phyloP scores from a whole-genome alignment of 2,329 filamentous ascomycete species.

The Curvularia verruculosa region DNA sequence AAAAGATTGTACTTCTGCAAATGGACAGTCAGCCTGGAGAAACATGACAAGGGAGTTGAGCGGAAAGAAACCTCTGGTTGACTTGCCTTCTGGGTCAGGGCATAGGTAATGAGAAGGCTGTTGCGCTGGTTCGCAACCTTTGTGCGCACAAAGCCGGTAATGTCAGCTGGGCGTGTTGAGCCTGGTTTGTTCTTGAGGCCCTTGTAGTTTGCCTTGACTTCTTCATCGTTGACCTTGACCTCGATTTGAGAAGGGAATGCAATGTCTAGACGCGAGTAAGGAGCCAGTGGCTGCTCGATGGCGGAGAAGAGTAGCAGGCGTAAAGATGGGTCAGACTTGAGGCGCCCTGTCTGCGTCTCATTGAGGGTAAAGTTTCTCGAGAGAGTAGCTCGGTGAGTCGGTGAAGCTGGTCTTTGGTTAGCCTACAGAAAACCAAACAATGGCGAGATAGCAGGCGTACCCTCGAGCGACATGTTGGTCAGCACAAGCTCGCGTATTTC shows the following conservation, averaged over 20 bases:
- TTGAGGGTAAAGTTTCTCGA: conserved; percentile 65
- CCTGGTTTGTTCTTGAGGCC: conserved; percentile 96
- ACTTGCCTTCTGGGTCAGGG: conserved; percentile 82
- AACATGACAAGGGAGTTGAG: conserved; percentile 3
- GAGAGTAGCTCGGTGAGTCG: conserved; percentile 64
- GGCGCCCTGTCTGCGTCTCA: conserved; percentile 59
- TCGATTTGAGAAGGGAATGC: conserved; percentile 92
- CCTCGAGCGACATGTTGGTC: conserved; percentile 70
- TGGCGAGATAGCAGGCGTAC: conserved; percentile 64
- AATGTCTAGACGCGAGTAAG: conserved; percentile 64
- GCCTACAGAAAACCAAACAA: neutral
- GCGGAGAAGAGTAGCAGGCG: conserved; percentile 86
- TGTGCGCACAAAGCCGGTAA: conserved; percentile 77
- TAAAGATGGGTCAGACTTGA: conserved; percentile 66
- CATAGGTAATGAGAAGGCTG: conserved; percentile 84
- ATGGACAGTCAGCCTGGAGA: conserved; percentile 23
- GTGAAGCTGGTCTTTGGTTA: conserved; percentile 57
- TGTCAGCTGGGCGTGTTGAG: conserved; percentile 90
- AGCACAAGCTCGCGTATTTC: conserved; percentile 70
- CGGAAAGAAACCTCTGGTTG: conserved; percentile 34
- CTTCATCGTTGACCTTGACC: conserved; percentile 84
- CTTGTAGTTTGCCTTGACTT: conserved; percentile 90
- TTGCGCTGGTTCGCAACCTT: conserved; percentile 74
- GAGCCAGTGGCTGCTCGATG: conserved; percentile 56
- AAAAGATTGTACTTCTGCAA: conserved; percentile 60